Evolutionary conservation across 1,139 yeast species (phyloP).

Genomic region (Meyerozyma smithsonii): DNA sequence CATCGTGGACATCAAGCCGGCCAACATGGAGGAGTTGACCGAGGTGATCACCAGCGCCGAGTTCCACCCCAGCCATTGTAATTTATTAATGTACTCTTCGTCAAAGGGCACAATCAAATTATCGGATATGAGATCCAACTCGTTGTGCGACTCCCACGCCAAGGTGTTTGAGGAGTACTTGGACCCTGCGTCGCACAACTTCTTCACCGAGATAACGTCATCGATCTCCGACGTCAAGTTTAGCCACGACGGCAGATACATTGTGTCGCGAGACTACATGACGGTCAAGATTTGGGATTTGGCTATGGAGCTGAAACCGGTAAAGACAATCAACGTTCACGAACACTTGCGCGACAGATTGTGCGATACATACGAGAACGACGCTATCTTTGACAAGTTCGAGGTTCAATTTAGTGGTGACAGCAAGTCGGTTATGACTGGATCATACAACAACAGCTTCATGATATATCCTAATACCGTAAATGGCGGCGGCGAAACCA

Average conservation of each 20-base stretch:
- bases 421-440: slow-evolving; percentile 90
- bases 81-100: slow-evolving; percentile 93
- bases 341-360: slow-evolving; percentile 90
- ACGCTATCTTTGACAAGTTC: slow-evolving; percentile 96
- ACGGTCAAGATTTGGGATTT: slow-evolving; percentile 98
- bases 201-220: slow-evolving; percentile 95
- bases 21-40: slow-evolving; percentile 97
- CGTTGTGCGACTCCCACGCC: slow-evolving; percentile 87
- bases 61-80: slow-evolving; percentile 91
- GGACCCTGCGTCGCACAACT: slow-evolving; percentile 90
- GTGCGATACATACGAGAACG: slow-evolving; percentile 97
- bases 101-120: slow-evolving; percentile 94
- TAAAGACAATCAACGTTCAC: slow-evolving; percentile 91
- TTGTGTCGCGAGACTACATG: slow-evolving; percentile 94
- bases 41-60: slow-evolving; percentile 98
- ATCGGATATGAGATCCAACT: slow-evolving; percentile 95
- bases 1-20: slow-evolving; percentile 96
- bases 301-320: slow-evolving; percentile 92
- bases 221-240: slow-evolving; percentile 93
- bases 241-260: slow-evolving; percentile 87
- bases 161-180: slow-evolving; percentile 88
- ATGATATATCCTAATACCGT: slow-evolving; percentile 91
- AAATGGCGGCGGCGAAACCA: slow-evolving; percentile 17
- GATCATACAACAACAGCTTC: slow-evolving; percentile 94
- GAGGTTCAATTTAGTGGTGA: slow-evolving; percentile 96